Percentiles rank a stretch among this genome's conserved stretches.
phyloP scores from a whole-genome alignment of 2,329 filamentous ascomycete species.

The Clarireedia paspali region DNA sequence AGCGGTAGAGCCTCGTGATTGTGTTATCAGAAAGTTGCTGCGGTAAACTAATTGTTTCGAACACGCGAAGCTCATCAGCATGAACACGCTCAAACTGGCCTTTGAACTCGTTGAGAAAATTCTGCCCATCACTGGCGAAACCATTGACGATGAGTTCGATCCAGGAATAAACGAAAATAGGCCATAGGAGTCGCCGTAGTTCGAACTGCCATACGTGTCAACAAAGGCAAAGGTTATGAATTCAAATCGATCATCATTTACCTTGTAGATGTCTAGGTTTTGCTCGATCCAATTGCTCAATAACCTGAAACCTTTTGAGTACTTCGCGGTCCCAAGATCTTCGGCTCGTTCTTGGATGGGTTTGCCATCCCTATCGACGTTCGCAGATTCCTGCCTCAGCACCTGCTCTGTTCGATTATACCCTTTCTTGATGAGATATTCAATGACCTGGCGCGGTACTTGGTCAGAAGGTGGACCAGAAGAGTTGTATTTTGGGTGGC shows the following conservation, averaged over 20 bases:
- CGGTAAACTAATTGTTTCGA: constrained; percentile 68
- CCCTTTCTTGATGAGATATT: constrained; percentile 92
- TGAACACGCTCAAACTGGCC: constrained; percentile 68
- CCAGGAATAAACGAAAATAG: constrained; percentile 88
- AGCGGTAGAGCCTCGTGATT: constrained; percentile 71
- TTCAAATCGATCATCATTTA: constrained; percentile 27
- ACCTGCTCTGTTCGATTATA: constrained; percentile 90
- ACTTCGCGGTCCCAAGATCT: constrained; percentile 68
- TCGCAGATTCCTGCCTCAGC: constrained; percentile 81
- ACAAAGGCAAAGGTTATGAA: neutral
- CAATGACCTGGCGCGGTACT: constrained; percentile 57
- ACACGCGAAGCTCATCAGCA: constrained; percentile 66
- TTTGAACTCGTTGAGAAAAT: constrained; percentile 64
- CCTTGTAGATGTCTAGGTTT: constrained; percentile 90
- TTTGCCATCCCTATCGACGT: constrained; percentile 72
- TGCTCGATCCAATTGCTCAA: constrained; percentile 82
- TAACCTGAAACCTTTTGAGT: constrained; percentile 64
- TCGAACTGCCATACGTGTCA: constrained; percentile 54
- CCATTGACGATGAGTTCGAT: constrained; percentile 68
- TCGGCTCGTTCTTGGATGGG: constrained; percentile 60
- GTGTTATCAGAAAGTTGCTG: constrained; percentile 71
- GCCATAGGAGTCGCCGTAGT: constrained; percentile 82
- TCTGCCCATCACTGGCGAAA: constrained; percentile 63
- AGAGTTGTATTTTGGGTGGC: neutral
- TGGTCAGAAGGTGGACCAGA: neutral